A percentile compares a stretch with the other conserved stretches of the same genome.
These are phyloP conservation scores for Solanum clarkiae DNA, from an alignment of 257 asterid species.

Conservation along the genomic window DNA sequence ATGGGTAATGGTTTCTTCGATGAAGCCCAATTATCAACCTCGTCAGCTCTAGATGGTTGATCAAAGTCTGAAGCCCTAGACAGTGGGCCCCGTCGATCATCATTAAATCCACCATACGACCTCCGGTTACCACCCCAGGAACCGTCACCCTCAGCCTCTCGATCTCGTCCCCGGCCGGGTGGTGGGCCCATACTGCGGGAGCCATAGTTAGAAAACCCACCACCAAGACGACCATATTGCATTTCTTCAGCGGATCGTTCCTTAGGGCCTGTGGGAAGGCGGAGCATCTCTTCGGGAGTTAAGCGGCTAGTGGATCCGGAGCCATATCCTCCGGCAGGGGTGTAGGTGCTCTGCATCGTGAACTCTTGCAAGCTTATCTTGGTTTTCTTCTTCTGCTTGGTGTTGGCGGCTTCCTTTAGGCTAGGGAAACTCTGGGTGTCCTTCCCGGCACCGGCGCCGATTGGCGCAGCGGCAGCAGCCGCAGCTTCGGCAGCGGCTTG, in stretches of 20 bases:
- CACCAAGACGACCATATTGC: slow-evolving; percentile 61
- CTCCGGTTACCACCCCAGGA: slow-evolving; percentile 42
- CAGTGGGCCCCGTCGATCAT: slow-evolving; percentile 42
- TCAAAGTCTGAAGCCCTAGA: slow-evolving; percentile 60
- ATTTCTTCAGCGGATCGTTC: slow-evolving; percentile 72
- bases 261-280: slow-evolving; percentile 84
- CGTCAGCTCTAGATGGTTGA: slow-evolving; percentile 81
- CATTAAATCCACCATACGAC: slow-evolving; percentile 51
- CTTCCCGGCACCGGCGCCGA: slow-evolving; percentile 1
- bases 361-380: slow-evolving; percentile 78
- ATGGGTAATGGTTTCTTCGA: slow-evolving; percentile 39
- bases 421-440: slow-evolving; percentile 40
- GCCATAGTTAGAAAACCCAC: slow-evolving; percentile 70
- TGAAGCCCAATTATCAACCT: slow-evolving; percentile 74
- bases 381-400: slow-evolving; percentile 71
- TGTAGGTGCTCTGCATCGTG: slow-evolving; percentile 24
- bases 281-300: slow-evolving; percentile 62
- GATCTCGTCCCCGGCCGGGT: slow-evolving; percentile 21
- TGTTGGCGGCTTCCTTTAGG: slow-evolving; percentile 49
- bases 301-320: slow-evolving; percentile 25
- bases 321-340: slow-evolving; percentile 8
- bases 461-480: slow-evolving; percentile 8
- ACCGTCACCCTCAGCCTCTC: slow-evolving; percentile 14
- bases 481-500: slow-evolving; percentile 46
- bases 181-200: slow-evolving; percentile 20